Conservation (phyloP, 495 filamentous ascomycete species). For the Aspergillus steynii region DNA sequence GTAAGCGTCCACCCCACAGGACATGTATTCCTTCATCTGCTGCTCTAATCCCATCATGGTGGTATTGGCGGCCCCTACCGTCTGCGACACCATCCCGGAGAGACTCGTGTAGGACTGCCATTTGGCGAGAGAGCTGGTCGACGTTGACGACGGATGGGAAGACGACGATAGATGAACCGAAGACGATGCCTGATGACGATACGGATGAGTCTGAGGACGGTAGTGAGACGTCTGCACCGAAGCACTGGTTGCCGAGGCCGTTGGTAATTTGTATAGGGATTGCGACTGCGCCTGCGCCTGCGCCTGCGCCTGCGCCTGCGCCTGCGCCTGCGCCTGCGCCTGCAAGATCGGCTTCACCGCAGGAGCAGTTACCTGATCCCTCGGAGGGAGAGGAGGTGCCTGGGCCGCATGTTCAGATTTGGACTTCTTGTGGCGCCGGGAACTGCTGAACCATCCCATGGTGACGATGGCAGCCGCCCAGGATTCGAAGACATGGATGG, state of each 20-base stretch:
- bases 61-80: slow-evolving; percentile 2
- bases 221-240: neutral
- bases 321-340: neutral
- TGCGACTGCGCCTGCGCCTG: neutral
- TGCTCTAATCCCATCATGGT: slow-evolving; percentile 4
- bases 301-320: too few species aligned
- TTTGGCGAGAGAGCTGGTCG: slow-evolving; percentile 1
- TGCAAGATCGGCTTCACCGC: neutral
- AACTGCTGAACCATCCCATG: neutral
- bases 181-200: neutral
- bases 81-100: slow-evolving; percentile 6
- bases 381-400: neutral
- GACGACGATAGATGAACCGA: neutral
- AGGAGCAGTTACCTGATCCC: neutral
- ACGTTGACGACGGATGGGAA: neutral
- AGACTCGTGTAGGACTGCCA: slow-evolving; percentile 8
- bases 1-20: slow-evolving; percentile 39
- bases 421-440: neutral
- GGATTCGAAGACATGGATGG: neutral
- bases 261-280: neutral
- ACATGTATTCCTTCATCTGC: slow-evolving; percentile 10
- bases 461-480: neutral
- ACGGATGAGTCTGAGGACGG: neutral
- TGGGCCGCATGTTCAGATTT: neutral
- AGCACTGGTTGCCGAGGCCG: neutral